These are phyloP conservation scores for Ustilago crameri DNA, from an alignment of 1,284 basidiomycete species.

Conservation along the genomic window DNA sequence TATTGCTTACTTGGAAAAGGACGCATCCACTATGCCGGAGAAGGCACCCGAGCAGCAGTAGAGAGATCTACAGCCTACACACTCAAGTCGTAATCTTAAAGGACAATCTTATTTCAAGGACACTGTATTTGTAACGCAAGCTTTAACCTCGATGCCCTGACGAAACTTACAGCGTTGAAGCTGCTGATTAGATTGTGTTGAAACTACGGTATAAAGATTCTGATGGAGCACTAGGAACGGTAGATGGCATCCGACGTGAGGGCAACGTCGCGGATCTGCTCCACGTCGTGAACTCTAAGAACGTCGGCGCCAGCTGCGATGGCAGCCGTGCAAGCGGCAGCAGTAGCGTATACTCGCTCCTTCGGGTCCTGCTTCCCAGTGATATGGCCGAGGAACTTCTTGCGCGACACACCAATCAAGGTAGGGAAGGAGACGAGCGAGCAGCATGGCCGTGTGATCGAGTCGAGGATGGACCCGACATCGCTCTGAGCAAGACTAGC, in stretches of 20 bases:
- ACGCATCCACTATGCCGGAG: constrained; percentile 56
- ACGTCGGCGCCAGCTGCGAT: constrained; percentile 79
- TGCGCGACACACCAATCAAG: constrained; percentile 61
- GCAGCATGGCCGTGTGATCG: constrained; percentile 41
- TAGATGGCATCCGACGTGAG: constrained; percentile 72
- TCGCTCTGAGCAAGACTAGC: background rate
- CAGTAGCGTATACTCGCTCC: constrained; percentile 83
- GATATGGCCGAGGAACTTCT: constrained; percentile 61
- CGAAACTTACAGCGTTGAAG: background rate
- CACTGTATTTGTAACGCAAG: background rate
- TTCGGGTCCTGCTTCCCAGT: constrained; percentile 72
- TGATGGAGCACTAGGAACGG: constrained; percentile 11
- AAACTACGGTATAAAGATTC: too few species aligned
- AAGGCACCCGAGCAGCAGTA: constrained; percentile 24
- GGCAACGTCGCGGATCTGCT: constrained; percentile 76
- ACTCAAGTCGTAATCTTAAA: background rate
- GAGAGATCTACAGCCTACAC: background rate
- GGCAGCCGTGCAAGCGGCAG: constrained; percentile 80
- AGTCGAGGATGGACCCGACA: constrained; percentile 19
- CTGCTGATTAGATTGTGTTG: background rate
- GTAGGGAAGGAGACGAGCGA: constrained; percentile 57
- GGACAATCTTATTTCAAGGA: background rate
- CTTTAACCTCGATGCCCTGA: background rate
- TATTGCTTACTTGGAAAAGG: too few species aligned
- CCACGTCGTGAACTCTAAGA: constrained; percentile 85